A percentile compares a stretch with the other conserved stretches of the same genome.
phyloP scores from a whole-genome alignment of 192 early-diverging fungal genomes.

The Bifiguratus adelaidae region DNA sequence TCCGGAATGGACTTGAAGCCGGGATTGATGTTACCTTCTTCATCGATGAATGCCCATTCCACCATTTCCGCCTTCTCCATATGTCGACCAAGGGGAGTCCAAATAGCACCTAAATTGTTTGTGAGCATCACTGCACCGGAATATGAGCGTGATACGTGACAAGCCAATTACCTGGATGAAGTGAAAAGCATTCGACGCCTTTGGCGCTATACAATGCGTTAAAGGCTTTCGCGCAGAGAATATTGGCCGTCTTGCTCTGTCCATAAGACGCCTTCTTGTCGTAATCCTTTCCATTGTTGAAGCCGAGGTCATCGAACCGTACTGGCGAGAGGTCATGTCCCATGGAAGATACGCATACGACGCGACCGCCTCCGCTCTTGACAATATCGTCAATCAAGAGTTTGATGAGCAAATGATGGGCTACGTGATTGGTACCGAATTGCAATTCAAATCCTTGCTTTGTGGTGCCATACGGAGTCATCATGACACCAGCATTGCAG shows the following conservation, averaged over 20 bases:
- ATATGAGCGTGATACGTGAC: no score
- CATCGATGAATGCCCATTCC: background rate
- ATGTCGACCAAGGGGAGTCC: background rate
- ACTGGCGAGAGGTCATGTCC: slow-evolving; percentile 3
- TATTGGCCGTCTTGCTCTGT: slow-evolving; percentile 38
- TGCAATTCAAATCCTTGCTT: slow-evolving; percentile 40
- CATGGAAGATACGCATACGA: slow-evolving; percentile 26
- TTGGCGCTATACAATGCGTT: background rate
- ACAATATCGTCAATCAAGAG: slow-evolving; percentile 15
- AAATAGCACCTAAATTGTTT: background rate
- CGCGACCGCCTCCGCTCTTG: slow-evolving; percentile 9
- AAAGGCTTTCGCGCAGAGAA: slow-evolving; percentile 23
- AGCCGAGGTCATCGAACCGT: background rate
- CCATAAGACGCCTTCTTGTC: slow-evolving; percentile 5
- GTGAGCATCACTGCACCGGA: no score
- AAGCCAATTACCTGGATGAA: slow-evolving; percentile 7
- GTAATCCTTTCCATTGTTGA: slow-evolving; percentile 1
- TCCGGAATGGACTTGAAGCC: slow-evolving; percentile 11
- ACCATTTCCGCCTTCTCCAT: background rate
- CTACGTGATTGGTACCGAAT: slow-evolving; percentile 45
- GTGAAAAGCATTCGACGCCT: slow-evolving; percentile 3
- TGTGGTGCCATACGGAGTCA: slow-evolving; percentile 30
- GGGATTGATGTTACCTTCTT: background rate
- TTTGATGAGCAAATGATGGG: slow-evolving; percentile 36
- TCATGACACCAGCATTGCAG: slow-evolving; percentile 23